Percentiles rank a stretch among this genome's conserved stretches.
Conservation (phyloP, 1,284 basidiomycete genomes). For the Gomphus sp. region DNA sequence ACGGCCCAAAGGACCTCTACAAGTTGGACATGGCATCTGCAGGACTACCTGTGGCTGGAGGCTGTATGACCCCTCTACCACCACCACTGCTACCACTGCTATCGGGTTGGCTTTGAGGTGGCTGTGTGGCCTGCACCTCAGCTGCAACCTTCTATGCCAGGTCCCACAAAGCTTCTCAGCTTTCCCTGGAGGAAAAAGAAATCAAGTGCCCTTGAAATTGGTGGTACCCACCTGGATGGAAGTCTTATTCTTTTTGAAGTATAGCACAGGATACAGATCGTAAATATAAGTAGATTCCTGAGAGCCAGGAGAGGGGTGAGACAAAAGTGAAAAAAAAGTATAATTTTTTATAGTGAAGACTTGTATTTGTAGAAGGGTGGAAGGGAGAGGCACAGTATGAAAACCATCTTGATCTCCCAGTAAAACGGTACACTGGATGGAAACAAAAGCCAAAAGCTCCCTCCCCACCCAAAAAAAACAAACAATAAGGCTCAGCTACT, state of each 20-base stretch:
- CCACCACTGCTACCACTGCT: too few relatives aligned
- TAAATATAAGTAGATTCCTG: conserved; percentile 73
- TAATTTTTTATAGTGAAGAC: background rate
- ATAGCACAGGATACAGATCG: conserved; percentile 54
- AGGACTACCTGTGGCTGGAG: conserved; percentile 11
- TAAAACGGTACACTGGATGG: conserved; percentile 68
- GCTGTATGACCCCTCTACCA: conserved; percentile 11
- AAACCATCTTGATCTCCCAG: conserved; percentile 60
- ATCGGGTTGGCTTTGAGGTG: conserved; percentile 16
- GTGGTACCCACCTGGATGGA: conserved; percentile 58
- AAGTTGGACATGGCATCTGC: conserved; percentile 26
- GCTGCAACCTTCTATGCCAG: conserved; percentile 34
- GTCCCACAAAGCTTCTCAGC: conserved; percentile 37
- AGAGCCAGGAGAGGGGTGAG: background rate
- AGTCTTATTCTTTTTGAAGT: conserved; percentile 54
- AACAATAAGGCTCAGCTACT: too few relatives aligned
- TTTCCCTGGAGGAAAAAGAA: conserved; percentile 43
- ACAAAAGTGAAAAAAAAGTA: background rate
- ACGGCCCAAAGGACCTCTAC: conserved; percentile 28
- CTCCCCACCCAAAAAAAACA: too few relatives aligned
- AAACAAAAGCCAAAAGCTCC: too few relatives aligned
- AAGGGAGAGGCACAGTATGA: conserved; percentile 65
- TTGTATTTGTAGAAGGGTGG: conserved; percentile 49
- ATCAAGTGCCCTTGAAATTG: conserved; percentile 41
- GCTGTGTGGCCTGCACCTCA: conserved; percentile 24